These are phyloP conservation scores for Metschnikowia reukaufii DNA, from an alignment of 805 yeast genomes.

Conservation along the genomic window DNA sequence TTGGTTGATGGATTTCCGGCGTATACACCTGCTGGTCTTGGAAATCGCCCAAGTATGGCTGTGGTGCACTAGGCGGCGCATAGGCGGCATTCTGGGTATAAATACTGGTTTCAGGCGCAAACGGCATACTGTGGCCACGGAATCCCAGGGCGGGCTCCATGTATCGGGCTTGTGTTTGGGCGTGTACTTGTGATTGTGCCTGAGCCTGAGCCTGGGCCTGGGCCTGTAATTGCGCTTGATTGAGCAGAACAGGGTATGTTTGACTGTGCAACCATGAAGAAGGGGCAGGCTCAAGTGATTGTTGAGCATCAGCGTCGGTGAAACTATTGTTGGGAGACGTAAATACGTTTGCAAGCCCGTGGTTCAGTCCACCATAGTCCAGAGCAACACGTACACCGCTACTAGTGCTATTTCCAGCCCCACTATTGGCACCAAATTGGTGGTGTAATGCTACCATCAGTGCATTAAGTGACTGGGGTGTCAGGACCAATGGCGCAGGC, in stretches of 20 bases:
- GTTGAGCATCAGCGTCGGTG: background rate
- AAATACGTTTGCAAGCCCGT: background rate
- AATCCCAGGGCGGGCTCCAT: too few relatives aligned
- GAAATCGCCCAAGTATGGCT: constrained; percentile 1
- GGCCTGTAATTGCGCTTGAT: background rate
- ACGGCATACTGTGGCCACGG: background rate
- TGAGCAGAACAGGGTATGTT: constrained; percentile 6
- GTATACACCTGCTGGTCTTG: background rate
- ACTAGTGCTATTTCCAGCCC: background rate
- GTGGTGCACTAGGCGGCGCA: background rate
- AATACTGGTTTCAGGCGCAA: background rate
- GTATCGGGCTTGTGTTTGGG: too few relatives aligned
- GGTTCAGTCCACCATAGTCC: background rate
- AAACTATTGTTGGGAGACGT: constrained; percentile 6
- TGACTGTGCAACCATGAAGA: constrained; percentile 4
- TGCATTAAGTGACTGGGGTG: constrained; percentile 7
- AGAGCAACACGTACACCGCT: background rate
- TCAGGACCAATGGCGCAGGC: background rate
- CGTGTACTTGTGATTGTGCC: too few relatives aligned
- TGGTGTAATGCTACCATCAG: constrained; percentile 7
- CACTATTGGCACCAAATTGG: background rate
- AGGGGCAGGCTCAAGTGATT: background rate
- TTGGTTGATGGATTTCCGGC: constrained; percentile 4
- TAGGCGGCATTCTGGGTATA: background rate
- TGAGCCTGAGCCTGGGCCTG: too few relatives aligned